Evolutionary conservation across 495 filamentous ascomycete species (phyloP), one percentile per base, ranked within the genome.

Genomic region (Amniculicola lignicola): DNA sequence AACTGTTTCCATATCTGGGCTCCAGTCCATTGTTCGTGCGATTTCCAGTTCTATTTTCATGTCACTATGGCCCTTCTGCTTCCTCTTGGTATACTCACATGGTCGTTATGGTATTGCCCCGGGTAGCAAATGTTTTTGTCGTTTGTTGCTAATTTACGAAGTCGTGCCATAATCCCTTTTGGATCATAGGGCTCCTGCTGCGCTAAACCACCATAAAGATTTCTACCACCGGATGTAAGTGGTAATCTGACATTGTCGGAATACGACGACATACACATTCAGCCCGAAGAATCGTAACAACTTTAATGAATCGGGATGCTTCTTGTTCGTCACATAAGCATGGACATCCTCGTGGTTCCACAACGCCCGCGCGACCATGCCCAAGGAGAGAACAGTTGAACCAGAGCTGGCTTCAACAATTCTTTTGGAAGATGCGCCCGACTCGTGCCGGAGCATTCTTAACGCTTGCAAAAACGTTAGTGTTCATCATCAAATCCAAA

Each of bases 341-440:
- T 75, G 66, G 2, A 76, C 76, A 58, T 83, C 77, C 0, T 77
- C 38, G 15, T 80, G 70, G 0, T 71, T 76, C 47, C 80, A 75
- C 64, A 79, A 70, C 21, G 77, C 77, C 27, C 81, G 70, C 1
- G 79, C 73, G 18, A 79, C 66, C 61, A 85, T 75, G 5, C 77
- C 75, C 72, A 85, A 74, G 0, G 81, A 83, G 37, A 82, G 73
- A 10, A 82, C 78, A 0, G 81, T 85, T 7, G 81, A 83, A 2
- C 82, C 81, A 1, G 81, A 83, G 65, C 81, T 83, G 53, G 77
- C 78, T 51, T 85, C 82, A 44, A 83, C 73, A 33, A 85, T 77
- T 0, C 72, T 76, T 27, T 76, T 70, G 10, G 73, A 76, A 40
- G 74, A 67, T 5, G 66, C 68, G 2, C 75, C 27, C 2, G 51